Percentiles rank a stretch among this genome's conserved stretches.
Conservation (phyloP, 441 rosid genomes). For the Adansonia grandidieri region DNA sequence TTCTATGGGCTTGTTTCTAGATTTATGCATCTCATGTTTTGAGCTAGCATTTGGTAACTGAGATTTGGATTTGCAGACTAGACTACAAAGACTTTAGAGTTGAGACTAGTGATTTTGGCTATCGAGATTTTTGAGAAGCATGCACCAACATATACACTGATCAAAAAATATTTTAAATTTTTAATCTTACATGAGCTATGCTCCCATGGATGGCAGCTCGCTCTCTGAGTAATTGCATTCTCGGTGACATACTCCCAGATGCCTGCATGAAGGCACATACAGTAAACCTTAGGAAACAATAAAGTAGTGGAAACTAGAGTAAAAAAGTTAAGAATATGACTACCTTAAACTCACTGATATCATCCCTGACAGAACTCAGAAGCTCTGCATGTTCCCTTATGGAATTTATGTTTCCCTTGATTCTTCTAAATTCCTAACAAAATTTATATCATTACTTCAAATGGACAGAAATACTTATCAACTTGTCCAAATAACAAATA, state of each 20-base stretch:
- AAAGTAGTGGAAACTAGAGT: not conserved
- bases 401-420: slow-evolving; percentile 87
- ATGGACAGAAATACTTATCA: slow-evolving; percentile 13
- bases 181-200: slow-evolving; percentile 63
- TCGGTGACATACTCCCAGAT: slow-evolving; percentile 91
- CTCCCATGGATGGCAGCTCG: slow-evolving; percentile 96
- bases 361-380: slow-evolving; percentile 94
- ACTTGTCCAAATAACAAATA: slow-evolving; percentile 14
- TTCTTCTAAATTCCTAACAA: slow-evolving; percentile 69
- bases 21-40: not conserved
- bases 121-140: not conserved
- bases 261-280: slow-evolving; percentile 57
- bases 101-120: not conserved
- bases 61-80: not conserved
- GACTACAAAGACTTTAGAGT: not conserved
- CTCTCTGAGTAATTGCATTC: slow-evolving; percentile 84
- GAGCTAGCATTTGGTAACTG: not conserved
- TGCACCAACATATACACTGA: slow-evolving; percentile 15
- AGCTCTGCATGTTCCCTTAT: slow-evolving; percentile 96
- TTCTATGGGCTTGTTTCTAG: not conserved
- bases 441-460: slow-evolving; percentile 27
- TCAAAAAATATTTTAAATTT: slow-evolving; percentile 20
- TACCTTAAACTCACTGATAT: slow-evolving; percentile 93
- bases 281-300: slow-evolving; percentile 19
- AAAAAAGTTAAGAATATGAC: slow-evolving; percentile 19